Percentiles rank a stretch among this genome's conserved stretches.
phyloP scores from a whole-genome alignment of 176 grass and related monocot species.

The Triticum aestivum region DNA sequence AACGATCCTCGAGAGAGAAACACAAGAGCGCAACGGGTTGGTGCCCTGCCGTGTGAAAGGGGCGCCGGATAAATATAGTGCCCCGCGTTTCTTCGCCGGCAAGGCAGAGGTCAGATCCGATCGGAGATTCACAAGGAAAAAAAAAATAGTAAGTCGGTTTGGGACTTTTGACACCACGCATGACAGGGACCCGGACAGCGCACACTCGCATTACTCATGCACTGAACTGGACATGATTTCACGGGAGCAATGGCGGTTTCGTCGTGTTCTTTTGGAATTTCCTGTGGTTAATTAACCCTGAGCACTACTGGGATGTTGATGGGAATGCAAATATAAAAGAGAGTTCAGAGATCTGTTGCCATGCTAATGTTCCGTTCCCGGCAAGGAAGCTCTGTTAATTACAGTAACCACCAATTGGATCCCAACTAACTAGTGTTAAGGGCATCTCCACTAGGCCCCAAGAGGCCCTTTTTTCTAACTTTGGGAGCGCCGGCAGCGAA shows the following conservation, averaged over 20 bases:
- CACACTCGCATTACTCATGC: neutral
- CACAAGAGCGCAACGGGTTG: neutral
- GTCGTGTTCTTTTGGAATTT: neutral
- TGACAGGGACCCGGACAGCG: conserved; percentile 20
- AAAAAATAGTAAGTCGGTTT: conserved; percentile 5
- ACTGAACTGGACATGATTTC: neutral
- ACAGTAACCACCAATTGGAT: conserved; percentile 1
- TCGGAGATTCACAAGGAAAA: neutral
- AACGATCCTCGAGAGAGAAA: neutral
- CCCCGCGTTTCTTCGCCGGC: conserved; percentile 39
- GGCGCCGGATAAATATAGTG: conserved; percentile 23
- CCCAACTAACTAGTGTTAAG: neutral
- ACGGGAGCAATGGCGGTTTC: neutral
- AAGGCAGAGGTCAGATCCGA: conserved; percentile 19
- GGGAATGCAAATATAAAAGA: neutral
- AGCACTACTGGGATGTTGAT: neutral
- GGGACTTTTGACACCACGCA: neutral
- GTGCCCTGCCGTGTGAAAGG: conserved; percentile 1
- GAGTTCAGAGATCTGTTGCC: conserved; percentile 4
- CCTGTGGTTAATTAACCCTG: neutral
- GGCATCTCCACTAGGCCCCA: too few species aligned
- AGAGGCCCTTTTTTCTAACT: too few species aligned
- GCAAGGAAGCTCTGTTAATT: conserved; percentile 18
- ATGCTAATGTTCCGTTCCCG: conserved; percentile 8
- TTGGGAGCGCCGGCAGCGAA: too few species aligned